Conservation (phyloP, 2,329 filamentous ascomycete species). For the Drechslerella dactyloides region DNA sequence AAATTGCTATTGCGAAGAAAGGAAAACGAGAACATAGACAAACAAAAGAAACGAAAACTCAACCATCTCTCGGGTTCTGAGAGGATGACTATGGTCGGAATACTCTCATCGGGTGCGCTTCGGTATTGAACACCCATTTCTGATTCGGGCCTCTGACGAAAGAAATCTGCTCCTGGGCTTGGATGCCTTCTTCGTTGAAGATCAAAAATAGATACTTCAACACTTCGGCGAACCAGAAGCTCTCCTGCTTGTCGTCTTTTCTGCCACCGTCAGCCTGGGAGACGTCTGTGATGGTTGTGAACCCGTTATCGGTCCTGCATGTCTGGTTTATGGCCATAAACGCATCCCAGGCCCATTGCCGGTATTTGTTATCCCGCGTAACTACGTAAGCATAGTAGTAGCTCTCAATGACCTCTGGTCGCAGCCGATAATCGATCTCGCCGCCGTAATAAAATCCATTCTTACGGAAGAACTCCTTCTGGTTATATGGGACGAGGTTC, state of each 20-base stretch:
- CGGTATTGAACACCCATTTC: constrained; percentile 69
- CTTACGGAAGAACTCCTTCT: constrained; percentile 68
- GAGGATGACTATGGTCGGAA: not conserved
- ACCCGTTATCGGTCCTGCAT: constrained; percentile 70
- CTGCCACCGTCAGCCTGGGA: constrained; percentile 68
- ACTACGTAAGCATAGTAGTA: constrained; percentile 85
- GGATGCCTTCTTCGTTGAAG: constrained; percentile 53
- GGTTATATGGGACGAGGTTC: constrained; percentile 60
- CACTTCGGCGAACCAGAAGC: constrained; percentile 86
- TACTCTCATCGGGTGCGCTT: constrained; percentile 67
- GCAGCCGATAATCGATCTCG: constrained; percentile 68
- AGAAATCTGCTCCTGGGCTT: constrained; percentile 43
- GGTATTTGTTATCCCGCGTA: constrained; percentile 75
- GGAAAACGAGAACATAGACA: too few species aligned
- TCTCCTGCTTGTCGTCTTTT: constrained; percentile 76
- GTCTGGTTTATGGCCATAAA: constrained; percentile 73
- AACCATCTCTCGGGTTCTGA: too few species aligned
- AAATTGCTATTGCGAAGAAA: too few species aligned
- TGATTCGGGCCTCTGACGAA: constrained; percentile 60
- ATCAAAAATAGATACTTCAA: constrained; percentile 84
- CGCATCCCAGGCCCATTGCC: constrained; percentile 82
- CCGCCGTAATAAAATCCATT: constrained; percentile 74
- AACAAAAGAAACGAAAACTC: too few species aligned
- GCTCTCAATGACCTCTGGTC: constrained; percentile 81
- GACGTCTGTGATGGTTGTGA: constrained; percentile 70